These are phyloP conservation scores for Angomonas desouzai DNA, from an alignment of 208 protist genomes.

Conservation along the genomic window DNA sequence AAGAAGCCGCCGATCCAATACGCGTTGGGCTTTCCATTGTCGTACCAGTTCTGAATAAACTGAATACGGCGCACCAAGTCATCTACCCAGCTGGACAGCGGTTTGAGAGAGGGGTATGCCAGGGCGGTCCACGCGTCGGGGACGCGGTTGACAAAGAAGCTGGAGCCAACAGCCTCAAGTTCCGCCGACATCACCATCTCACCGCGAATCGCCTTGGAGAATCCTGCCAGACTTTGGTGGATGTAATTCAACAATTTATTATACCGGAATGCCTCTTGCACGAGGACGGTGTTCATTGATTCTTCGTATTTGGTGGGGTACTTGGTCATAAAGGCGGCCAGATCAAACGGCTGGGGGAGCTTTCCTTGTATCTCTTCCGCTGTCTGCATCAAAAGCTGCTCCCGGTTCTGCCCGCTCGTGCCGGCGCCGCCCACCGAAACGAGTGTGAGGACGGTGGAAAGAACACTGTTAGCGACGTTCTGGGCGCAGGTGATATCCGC, in stretches of 20 bases:
- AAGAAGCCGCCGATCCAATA: conserved; percentile 98
- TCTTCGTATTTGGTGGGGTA: conserved; percentile 92
- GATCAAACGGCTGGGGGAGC: conserved; percentile 83
- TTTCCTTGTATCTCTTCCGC: conserved; percentile 81
- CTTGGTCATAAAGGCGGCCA: conserved; percentile 71
- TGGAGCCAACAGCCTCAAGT: conserved; percentile 93
- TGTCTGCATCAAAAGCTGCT: conserved; percentile 74
- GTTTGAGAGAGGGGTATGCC: conserved; percentile 96
- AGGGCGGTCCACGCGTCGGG: conserved; percentile 79
- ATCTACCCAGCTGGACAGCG: conserved; percentile 95
- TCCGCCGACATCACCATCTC: conserved; percentile 96
- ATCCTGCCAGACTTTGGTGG: conserved; percentile 82
- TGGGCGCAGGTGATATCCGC: conserved; percentile 96
- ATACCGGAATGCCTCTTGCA: conserved; percentile 93
- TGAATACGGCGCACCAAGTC: conserved; percentile 89
- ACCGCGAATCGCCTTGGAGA: conserved; percentile 92
- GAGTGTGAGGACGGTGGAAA: conserved; percentile 81
- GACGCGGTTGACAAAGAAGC: conserved; percentile 96
- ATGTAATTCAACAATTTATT: conserved; percentile 93
- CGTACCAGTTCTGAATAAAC: conserved; percentile 92
- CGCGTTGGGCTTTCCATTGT: conserved; percentile 67
- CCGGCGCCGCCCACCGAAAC: conserved; percentile 56
- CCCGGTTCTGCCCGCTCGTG: conserved; percentile 31
- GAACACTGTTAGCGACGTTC: conserved; percentile 72
- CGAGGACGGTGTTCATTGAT: conserved; percentile 95